These are phyloP conservation scores for Auricularia sp. DNA, from an alignment of 768 basidiomycete genomes.

Conservation along the genomic window DNA sequence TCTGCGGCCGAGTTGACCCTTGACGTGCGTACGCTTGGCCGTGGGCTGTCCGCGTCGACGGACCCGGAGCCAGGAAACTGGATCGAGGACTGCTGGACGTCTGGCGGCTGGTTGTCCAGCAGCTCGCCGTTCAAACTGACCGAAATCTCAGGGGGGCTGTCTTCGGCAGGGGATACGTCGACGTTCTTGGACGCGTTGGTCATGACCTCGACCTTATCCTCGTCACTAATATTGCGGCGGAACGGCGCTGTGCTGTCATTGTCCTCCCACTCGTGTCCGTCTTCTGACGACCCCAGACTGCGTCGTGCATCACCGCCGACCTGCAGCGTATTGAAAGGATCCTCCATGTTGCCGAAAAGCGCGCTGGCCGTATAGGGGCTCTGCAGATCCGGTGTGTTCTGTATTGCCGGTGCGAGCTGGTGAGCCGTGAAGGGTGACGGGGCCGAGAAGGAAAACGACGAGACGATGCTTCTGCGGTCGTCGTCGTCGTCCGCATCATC, in stretches of 20 bases:
- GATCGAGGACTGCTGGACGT: constrained; percentile 33
- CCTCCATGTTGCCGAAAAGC: constrained; percentile 67
- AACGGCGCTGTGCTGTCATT: constrained; percentile 61
- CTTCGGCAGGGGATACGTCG: constrained; percentile 7
- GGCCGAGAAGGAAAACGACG: constrained; percentile 31
- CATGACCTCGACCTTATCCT: constrained; percentile 43
- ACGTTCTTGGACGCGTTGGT: constrained; percentile 4
- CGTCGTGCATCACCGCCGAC: constrained; percentile 62
- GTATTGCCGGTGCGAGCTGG: constrained; percentile 45
- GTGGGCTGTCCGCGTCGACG: constrained; percentile 45
- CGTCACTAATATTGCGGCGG: constrained; percentile 62
- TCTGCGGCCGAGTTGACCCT: constrained; percentile 68
- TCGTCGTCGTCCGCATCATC: constrained; percentile 88
- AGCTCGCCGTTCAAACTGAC: constrained; percentile 10
- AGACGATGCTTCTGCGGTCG: constrained; percentile 70
- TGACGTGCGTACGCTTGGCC: constrained; percentile 41
- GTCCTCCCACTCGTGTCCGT: constrained; percentile 29
- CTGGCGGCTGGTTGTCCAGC: neutral
- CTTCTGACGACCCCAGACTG: constrained; percentile 35
- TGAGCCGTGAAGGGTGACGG: constrained; percentile 68
- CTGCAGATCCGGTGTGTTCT: constrained; percentile 37
- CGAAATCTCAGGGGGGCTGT: constrained; percentile 10
- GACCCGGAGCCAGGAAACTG: constrained; percentile 52
- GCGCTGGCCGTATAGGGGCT: constrained; percentile 86
- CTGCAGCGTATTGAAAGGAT: constrained; percentile 72